Base-by-base conservation (phyloP, 495 filamentous ascomycete species). In the Aspergillus cavernicola region DNA sequence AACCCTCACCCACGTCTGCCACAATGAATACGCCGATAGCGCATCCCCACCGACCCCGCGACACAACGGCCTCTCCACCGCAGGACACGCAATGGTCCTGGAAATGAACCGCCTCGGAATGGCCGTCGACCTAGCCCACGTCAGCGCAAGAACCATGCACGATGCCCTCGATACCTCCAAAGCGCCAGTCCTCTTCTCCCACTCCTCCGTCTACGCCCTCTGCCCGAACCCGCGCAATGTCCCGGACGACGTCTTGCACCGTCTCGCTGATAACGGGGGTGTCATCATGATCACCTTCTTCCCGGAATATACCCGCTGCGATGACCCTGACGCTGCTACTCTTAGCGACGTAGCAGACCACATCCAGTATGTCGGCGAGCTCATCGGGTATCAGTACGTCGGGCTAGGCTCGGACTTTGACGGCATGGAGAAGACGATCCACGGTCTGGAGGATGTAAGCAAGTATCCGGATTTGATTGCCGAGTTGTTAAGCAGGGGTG, bases 1-100 rank as follows among this genome's bases (percentile, higher is more conserved):
- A 6, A 97, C 92, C 0, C 70, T 98, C 11, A 95, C 89, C 3
- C 91, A 95, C 70, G 95, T 95, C 71, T 98, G 93, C 73, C 88
- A 92, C 65, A 98, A 97, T 67, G 75, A 71, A 28, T 97, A 86
- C 68, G 90, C 91, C 23, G 93, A 97, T 61, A 84, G 90, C 3
- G 92, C 93, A 1, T 67, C 62, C 52, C 78, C 73, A 9, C 67
- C 60, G 60, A 81, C 80, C 65, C 52, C 52, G 3, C 52, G 8
- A 23, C 50, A 53, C 42, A 38, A 79, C 18, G 89, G 89, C 3
- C 69, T 97, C 13, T 90, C 86, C 55, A 68, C 76, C 2, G 78
- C 71, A 6, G 93, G 93, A n/a, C 73, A 77, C 38, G 58, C 71
- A 3, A 69, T 96, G 19, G 59, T 81, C 10, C 58, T 59, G 15